phyloP scores from a whole-genome alignment of 169 alveolate genomes.

The Cryptosporidium tyzzeri region DNA sequence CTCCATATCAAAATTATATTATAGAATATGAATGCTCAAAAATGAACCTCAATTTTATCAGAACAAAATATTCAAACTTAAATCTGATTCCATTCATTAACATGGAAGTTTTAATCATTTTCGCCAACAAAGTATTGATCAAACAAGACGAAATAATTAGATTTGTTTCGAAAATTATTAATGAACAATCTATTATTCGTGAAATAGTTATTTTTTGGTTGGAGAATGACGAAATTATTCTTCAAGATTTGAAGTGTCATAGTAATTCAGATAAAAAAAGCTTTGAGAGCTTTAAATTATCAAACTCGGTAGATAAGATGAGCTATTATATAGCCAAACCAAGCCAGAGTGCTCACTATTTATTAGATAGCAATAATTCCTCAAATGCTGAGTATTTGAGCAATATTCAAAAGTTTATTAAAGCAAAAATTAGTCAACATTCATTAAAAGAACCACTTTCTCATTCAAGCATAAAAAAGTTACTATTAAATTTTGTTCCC shows the following conservation, averaged over 20 bases:
- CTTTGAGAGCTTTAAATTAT: not conserved
- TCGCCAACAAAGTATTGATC: not conserved
- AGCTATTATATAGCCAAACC: not conserved
- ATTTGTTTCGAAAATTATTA: not conserved
- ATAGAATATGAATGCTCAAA: constrained; percentile 15
- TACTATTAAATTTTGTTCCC: not conserved
- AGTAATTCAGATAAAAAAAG: not conserved
- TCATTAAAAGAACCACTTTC: not conserved
- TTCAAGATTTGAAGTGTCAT: not conserved
- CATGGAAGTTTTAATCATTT: not conserved
- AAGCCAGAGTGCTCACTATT: not conserved
- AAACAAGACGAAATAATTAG: not conserved
- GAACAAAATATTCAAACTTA: not conserved
- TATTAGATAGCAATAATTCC: not conserved
- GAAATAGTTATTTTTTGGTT: not conserved
- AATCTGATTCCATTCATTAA: not conserved
- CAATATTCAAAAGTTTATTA: not conserved
- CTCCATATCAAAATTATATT: constrained; percentile 1
- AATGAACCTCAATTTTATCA: not conserved
- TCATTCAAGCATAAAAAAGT: not conserved
- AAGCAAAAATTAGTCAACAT: not conserved
- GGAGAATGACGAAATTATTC: not conserved
- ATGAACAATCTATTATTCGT: not conserved
- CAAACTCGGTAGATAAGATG: not conserved
- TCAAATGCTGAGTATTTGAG: not conserved